A percentile compares a stretch with the other conserved stretches of the same genome.
Conservation (phyloP, 2,329 filamentous ascomycete genomes). For the Cyphellophora attinorum region DNA sequence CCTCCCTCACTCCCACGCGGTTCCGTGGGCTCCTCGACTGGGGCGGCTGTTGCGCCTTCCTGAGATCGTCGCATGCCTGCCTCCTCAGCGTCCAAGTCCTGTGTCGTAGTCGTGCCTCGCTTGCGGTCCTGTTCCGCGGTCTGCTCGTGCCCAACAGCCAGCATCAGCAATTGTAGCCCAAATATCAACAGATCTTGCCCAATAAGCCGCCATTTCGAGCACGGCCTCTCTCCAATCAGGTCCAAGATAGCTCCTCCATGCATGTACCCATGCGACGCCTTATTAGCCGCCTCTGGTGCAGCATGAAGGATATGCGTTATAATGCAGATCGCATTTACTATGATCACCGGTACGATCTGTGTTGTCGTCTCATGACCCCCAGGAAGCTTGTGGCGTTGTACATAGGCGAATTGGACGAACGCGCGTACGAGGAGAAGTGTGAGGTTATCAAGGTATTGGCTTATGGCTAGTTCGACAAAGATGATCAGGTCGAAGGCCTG, state of each 20-base stretch:
- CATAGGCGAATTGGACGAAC: conserved; percentile 46
- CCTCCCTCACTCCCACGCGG: conserved; percentile 7
- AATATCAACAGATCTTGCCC: conserved; percentile 45
- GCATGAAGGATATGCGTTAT: conserved; percentile 46
- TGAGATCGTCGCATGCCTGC: conserved; percentile 28
- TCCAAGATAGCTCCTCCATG: conserved; percentile 56
- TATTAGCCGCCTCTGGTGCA: conserved; percentile 39
- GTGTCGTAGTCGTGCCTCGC: conserved; percentile 19
- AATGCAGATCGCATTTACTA: conserved; percentile 47
- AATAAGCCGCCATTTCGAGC: conserved; percentile 43
- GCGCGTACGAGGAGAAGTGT: conserved; percentile 43
- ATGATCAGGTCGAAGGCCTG: conserved; percentile 49
- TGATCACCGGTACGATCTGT: conserved; percentile 42
- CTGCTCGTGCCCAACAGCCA: conserved; percentile 44
- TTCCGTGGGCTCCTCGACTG: neutral
- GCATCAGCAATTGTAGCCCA: conserved; percentile 46
- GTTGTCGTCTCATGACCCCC: too few relatives aligned
- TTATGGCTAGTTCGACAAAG: conserved; percentile 50
- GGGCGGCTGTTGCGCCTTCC: neutral
- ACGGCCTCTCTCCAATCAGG: conserved; percentile 54
- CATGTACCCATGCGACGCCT: conserved; percentile 44
- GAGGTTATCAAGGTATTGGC: conserved; percentile 56
- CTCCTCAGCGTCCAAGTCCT: conserved; percentile 53
- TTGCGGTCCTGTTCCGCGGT: conserved; percentile 27
- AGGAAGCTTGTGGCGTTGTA: too few relatives aligned